Percentiles rank a stretch among this genome's conserved stretches.
phyloP scores from a whole-genome alignment of 2,329 filamentous ascomycete genomes.

The Alternaria triticina region DNA sequence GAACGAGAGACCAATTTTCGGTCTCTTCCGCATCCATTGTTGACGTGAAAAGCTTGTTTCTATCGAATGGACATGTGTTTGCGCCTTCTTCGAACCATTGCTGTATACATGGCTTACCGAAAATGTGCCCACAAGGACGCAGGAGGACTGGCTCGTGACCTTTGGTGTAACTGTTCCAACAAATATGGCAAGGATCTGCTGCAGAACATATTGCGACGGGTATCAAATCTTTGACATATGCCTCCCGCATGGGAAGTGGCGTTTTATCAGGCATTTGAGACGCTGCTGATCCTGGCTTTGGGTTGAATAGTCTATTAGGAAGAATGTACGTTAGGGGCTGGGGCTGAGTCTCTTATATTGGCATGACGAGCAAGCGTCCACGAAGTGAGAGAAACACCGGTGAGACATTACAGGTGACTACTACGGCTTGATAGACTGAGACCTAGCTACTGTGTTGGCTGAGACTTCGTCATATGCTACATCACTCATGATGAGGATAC shows the following conservation, averaged over 20 bases:
- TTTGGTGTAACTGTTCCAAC: conserved; percentile 2
- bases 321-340: too few relatives aligned
- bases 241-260: neutral
- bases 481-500: neutral
- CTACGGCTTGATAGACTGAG: neutral
- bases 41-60: neutral
- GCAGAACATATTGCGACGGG: conserved; percentile 5
- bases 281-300: neutral
- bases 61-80: neutral
- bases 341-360: neutral
- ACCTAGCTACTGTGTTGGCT: neutral
- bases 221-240: conserved; percentile 1
- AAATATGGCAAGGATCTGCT: conserved; percentile 12
- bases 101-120: conserved; percentile 15
- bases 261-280: neutral
- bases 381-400: neutral
- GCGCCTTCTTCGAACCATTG: conserved; percentile 4
- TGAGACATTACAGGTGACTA: neutral
- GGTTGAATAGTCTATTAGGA: neutral
- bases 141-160: conserved; percentile 3
- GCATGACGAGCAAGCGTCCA: neutral
- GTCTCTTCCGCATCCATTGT: neutral
- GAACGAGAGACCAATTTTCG: neutral
- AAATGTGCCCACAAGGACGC: conserved; percentile 18
- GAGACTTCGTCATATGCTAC: neutral